Evolutionary conservation across 331 rosid species (phyloP).

Genomic region (Malus hybrid): DNA sequence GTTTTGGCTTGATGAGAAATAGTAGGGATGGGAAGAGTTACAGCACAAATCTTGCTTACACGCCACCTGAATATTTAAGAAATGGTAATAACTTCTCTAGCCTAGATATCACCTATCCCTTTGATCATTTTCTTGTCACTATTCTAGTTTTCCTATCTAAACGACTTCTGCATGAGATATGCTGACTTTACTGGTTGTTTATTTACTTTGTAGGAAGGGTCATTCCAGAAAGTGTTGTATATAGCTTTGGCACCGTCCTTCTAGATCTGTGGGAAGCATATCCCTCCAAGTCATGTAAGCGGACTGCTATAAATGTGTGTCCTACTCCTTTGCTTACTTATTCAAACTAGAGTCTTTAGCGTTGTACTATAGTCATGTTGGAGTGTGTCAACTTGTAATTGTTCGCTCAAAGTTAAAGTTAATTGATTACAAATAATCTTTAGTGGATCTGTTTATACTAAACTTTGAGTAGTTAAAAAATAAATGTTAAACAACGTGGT

Average conservation of each 20-base stretch:
- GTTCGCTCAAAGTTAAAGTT: background rate
- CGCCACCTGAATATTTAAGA: conserved; percentile 30
- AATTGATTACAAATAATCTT: background rate
- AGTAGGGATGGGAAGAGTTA: too few relatives aligned
- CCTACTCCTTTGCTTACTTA: too few relatives aligned
- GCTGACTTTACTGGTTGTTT: background rate
- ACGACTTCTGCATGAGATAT: background rate
- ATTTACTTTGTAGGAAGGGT: conserved; percentile 29
- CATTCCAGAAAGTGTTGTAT: too few relatives aligned
- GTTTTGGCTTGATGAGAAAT: too few relatives aligned
- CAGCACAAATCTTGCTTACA: too few relatives aligned
- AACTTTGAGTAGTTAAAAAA: background rate
- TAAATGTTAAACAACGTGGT: background rate
- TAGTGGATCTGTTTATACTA: background rate
- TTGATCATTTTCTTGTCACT: background rate
- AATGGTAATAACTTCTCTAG: conserved; percentile 47
- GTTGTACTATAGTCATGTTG: background rate
- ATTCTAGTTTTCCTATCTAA: conserved; percentile 6
- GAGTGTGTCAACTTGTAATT: conserved; percentile 2
- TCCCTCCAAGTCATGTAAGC: conserved; percentile 7
- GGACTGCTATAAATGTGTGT: background rate
- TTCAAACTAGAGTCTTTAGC: too few relatives aligned
- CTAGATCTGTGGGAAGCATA: too few relatives aligned
- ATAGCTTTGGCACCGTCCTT: too few relatives aligned
- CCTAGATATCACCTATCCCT: background rate